Conservation (phyloP, 306 rosid genomes). For the Hippophae tibetana region DNA sequence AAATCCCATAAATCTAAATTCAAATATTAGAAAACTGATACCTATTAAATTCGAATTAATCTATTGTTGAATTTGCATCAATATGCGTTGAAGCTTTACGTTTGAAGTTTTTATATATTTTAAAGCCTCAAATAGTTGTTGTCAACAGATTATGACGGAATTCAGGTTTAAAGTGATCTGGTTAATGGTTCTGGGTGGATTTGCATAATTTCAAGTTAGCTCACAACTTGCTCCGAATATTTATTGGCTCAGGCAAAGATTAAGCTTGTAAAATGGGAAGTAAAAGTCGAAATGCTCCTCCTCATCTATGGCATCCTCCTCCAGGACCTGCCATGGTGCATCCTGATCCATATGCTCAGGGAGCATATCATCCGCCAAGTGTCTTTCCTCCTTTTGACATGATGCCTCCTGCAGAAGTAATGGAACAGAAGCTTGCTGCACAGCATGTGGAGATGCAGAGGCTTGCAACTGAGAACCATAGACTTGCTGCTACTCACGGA, state of each 20-base stretch:
- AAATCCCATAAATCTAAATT: too few relatives aligned
- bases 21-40: too few relatives aligned
- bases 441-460: constrained; percentile 95
- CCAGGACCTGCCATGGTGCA: constrained; percentile 48
- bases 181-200: too few relatives aligned
- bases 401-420: constrained; percentile 65
- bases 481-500: constrained; percentile 77
- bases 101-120: too few relatives aligned
- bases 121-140: too few relatives aligned
- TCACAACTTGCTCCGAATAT: not conserved
- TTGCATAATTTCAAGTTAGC: too few relatives aligned
- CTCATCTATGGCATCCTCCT: constrained; percentile 48
- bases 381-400: constrained; percentile 51
- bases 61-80: too few relatives aligned
- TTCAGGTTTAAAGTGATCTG: too few relatives aligned
- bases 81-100: too few relatives aligned
- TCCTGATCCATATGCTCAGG: constrained; percentile 40
- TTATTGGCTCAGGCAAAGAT: constrained; percentile 2
- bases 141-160: too few relatives aligned
- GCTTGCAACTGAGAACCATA: constrained; percentile 69
- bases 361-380: constrained; percentile 37
- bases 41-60: too few relatives aligned
- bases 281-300: constrained; percentile 75
- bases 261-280: constrained; percentile 50
- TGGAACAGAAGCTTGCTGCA: constrained; percentile 88